Percentiles rank a stretch among this genome's conserved stretches.
Conservation (phyloP, 164 flowering plant genomes). For the Nymphaea colorata region DNA sequence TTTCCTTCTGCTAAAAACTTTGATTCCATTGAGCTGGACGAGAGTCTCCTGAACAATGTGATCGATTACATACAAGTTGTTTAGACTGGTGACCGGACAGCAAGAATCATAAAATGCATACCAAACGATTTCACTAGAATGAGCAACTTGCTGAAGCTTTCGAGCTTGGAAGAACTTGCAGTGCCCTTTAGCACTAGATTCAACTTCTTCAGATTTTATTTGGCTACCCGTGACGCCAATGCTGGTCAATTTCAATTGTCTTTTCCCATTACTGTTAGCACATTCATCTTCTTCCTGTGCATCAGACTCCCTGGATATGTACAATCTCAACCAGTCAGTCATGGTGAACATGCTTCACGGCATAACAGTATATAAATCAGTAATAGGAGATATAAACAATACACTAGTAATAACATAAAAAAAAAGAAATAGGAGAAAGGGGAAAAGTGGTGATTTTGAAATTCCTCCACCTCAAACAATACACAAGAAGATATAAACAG, state of each 20-base stretch:
- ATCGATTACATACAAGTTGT: no score
- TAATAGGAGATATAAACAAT: no score
- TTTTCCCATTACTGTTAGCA: conserved; percentile 25
- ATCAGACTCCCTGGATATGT: conserved; percentile 37
- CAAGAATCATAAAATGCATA: not conserved
- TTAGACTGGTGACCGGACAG: no score
- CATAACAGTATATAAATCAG: no score
- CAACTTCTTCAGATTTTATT: conserved; percentile 67
- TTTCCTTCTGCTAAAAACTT: no score
- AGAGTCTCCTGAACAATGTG: no score
- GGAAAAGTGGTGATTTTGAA: no score
- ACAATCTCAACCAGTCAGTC: not conserved
- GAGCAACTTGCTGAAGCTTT: conserved; percentile 57
- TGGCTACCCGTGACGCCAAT: conserved; percentile 55
- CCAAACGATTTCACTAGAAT: conserved; percentile 13
- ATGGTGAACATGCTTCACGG: not conserved
- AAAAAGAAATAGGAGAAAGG: no score
- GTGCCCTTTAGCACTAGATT: conserved; percentile 83
- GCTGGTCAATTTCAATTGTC: conserved; percentile 54
- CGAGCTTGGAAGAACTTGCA: conserved; percentile 84
- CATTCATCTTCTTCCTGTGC: conserved; percentile 43
- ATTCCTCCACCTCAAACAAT: no score
- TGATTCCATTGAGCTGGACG: no score
- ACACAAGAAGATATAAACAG: no score
- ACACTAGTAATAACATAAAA: no score